These are phyloP conservation scores for Pythium aphanidermatum DNA, from an alignment of 352 stramenopile genomes.

Conservation along the genomic window DNA sequence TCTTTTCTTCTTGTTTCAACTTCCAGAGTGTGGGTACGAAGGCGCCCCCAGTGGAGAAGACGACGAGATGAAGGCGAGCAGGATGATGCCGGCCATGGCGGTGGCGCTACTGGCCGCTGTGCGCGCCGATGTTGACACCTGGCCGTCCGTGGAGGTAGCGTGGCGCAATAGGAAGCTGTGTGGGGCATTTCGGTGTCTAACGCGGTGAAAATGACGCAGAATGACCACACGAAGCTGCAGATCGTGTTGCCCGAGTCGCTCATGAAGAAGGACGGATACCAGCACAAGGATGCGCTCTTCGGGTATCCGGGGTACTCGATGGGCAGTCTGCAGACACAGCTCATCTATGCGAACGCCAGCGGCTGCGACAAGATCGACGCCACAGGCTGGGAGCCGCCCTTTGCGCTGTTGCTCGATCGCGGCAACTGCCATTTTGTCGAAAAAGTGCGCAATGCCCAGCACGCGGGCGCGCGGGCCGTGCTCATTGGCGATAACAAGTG, in stretches of 20 bases:
- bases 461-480: slow-evolving; percentile 89
- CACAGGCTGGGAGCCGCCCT: slow-evolving; percentile 86
- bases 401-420: slow-evolving; percentile 95
- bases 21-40: slow-evolving; percentile 2
- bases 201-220: slow-evolving; percentile 43
- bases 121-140: slow-evolving; percentile 65
- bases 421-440: slow-evolving; percentile 96
- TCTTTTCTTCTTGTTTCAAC: slow-evolving; percentile 14
- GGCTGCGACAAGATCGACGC: slow-evolving; percentile 77
- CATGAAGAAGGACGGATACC: slow-evolving; percentile 91
- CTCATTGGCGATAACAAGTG: slow-evolving; percentile 97
- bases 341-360: slow-evolving; percentile 86
- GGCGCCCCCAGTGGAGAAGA: no score
- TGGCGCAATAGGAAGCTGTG: no score
- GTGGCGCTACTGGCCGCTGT: slow-evolving; percentile 17
- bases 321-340: slow-evolving; percentile 76
- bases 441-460: slow-evolving; percentile 92
- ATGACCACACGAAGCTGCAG: slow-evolving; percentile 86
- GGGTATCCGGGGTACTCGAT: slow-evolving; percentile 92
- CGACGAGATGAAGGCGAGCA: no score
- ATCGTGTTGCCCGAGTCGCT: slow-evolving; percentile 83
- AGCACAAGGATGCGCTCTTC: slow-evolving; percentile 96
- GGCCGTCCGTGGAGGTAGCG: slow-evolving; percentile 76
- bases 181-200: no score
- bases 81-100: slow-evolving; percentile 13